Conservation (phyloP, 805 yeast genomes). For the Lipomyces chichibuensis region DNA sequence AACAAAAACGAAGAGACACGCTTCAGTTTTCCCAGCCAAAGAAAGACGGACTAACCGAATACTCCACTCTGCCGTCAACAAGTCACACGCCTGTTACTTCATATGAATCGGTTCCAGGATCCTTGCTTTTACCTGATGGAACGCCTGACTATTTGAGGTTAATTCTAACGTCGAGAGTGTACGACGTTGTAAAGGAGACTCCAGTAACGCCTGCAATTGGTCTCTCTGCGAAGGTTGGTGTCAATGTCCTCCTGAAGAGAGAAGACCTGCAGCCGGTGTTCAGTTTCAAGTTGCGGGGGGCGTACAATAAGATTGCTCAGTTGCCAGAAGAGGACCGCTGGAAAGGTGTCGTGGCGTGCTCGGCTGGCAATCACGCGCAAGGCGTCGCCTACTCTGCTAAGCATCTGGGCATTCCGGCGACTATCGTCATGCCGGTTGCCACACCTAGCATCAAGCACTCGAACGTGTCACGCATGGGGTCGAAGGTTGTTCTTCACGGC, state of each 20-base stretch:
- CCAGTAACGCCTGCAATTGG: constrained; percentile 78
- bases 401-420: constrained; percentile 83
- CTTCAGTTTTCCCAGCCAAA: constrained; percentile 20
- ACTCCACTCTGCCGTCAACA: constrained; percentile 12
- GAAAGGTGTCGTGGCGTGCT: constrained; percentile 93
- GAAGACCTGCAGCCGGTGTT: constrained; percentile 95
- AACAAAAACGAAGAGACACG: constrained; percentile 11
- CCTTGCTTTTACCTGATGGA: constrained; percentile 47
- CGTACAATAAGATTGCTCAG: constrained; percentile 95
- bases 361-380: constrained; percentile 99
- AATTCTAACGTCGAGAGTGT: constrained; percentile 88
- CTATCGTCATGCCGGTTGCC: constrained; percentile 97
- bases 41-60: constrained; percentile 17
- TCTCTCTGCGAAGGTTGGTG: constrained; percentile 71
- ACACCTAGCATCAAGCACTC: constrained; percentile 94
- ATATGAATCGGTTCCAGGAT: constrained; percentile 25
- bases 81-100: constrained; percentile 6
- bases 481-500: constrained; percentile 90
- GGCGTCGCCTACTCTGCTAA: constrained; percentile 95
- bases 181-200: constrained; percentile 90
- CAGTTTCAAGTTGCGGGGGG: constrained; percentile 95
- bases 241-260: constrained; percentile 79
- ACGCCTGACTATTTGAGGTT: constrained; percentile 92
- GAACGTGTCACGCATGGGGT: constrained; percentile 89
- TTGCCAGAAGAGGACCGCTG: constrained; percentile 60